Base-by-base conservation (phyloP, 768 basidiomycete species). In the Chalciporus sphaerocephalus region DNA sequence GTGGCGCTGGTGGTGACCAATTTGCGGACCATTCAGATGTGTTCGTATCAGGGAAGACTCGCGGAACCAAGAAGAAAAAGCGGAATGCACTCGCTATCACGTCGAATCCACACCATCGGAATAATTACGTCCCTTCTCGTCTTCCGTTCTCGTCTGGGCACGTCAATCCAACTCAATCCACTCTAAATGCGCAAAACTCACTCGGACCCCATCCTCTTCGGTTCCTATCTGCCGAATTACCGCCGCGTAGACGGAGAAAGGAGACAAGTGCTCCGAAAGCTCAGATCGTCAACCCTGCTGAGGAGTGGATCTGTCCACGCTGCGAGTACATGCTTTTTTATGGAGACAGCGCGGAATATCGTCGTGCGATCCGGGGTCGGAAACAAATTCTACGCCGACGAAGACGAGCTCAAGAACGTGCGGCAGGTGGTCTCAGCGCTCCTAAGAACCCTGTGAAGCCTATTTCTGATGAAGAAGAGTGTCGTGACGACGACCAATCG, bases 291-390 rank as follows among this genome's bases (percentile, higher is more conserved):
- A 75, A 80, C 47, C 80, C 83, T 7, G 74, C 68, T 25, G 92
- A 96, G 18, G 95, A 97, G 64, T 96, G 90, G 85, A 84, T 97
- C 47, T 98, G 95, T 62, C 79, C 87, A 51, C 88, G 87, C 57
- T 98, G 95, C 72, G 95, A 98, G 69, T 94, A 92, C 63, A 75
- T 82, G 47, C 60, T 98, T 46, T 94, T 95, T 65, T 98, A 87
- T 62, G 91, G 92, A n/a, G 85, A 86, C 40, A 87, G 87, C 32
- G 47, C 67, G 43, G 76, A 73, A 44, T 84, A 87, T 62, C 73
- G 78, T 51, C 71, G 75, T 36, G 85, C 83, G 34, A 69, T 92
- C 48, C 70, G 80, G 65, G 81, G 74, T 53, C 69, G 92, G 50
- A 90, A 89, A 71, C 85, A 84, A 74, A 84, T 93, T 38, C 70